phyloP scores from a whole-genome alignment of 441 rosid genomes.

The Adansonia rubrostipa region DNA sequence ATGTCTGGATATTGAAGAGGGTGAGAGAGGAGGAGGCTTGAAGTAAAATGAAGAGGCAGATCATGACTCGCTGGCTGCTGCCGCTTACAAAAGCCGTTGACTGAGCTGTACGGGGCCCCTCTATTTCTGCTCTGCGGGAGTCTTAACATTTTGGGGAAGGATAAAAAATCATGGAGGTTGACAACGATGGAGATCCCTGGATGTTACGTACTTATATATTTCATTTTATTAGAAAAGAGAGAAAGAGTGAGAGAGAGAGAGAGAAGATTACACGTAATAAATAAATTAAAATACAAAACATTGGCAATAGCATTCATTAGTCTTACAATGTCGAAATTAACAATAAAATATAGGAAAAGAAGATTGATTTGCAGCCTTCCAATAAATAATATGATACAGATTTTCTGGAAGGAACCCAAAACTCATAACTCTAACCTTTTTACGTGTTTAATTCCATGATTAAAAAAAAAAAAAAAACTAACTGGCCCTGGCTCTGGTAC shows the following conservation, averaged over 20 bases:
- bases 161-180: too few relatives aligned
- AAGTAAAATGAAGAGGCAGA: conserved; percentile 10
- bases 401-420: not conserved
- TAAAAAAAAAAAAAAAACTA: not conserved
- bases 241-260: too few relatives aligned
- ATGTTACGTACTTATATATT: too few relatives aligned
- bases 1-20: conserved; percentile 27
- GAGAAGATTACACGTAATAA: too few relatives aligned
- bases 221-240: too few relatives aligned
- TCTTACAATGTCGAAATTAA: not conserved
- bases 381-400: not conserved
- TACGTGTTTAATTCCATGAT: not conserved
- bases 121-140: not conserved
- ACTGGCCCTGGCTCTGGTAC: not conserved
- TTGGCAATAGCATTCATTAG: not conserved
- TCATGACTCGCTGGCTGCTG: conserved; percentile 25
- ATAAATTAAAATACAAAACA: not conserved
- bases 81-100: not conserved
- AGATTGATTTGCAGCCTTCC: not conserved
- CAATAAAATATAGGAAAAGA: not conserved
- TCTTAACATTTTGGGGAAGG: too few relatives aligned
- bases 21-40: conserved; percentile 25
- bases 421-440: not conserved
- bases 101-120: not conserved
- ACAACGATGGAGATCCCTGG: too few relatives aligned